A percentile compares a stretch with the other conserved stretches of the same genome.
phyloP scores from a whole-genome alignment of 1,284 basidiomycete species.

The Cryptococcus sp. region DNA sequence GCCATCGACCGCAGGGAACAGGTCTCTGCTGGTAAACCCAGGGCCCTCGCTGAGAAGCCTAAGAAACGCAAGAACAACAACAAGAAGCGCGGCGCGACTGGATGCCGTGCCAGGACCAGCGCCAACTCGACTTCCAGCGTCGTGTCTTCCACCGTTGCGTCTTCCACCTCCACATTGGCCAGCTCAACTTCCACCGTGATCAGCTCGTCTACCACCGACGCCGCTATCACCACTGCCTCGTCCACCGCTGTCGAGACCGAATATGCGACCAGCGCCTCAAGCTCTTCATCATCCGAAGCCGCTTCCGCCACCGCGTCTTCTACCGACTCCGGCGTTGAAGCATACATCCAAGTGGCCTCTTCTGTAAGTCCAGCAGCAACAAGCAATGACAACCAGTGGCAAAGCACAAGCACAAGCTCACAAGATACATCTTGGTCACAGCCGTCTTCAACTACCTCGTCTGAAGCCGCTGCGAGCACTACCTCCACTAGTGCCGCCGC shows the following conservation, averaged over 20 bases:
- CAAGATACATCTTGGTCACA: too few species aligned
- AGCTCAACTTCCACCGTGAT: slow-evolving; percentile 9
- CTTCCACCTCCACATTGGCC: slow-evolving; percentile 12
- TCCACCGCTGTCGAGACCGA: slow-evolving; percentile 9
- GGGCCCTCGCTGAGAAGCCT: slow-evolving; percentile 14
- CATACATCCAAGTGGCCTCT: slow-evolving; percentile 14
- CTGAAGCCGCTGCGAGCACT: slow-evolving; percentile 4
- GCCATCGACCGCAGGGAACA: slow-evolving; percentile 22
- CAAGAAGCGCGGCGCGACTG: slow-evolving; percentile 20
- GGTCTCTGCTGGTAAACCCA: slow-evolving; percentile 12
- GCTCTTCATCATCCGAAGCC: slow-evolving; percentile 11
- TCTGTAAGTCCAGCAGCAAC: background rate
- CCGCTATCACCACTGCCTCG: slow-evolving; percentile 5
- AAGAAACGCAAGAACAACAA: slow-evolving; percentile 15
- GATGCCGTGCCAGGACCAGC: slow-evolving; percentile 13
- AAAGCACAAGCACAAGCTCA: too few species aligned
- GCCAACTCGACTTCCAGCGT: slow-evolving; percentile 1
- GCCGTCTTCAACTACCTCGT: background rate
- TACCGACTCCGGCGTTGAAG: slow-evolving; percentile 13
- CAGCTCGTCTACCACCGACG: slow-evolving; percentile 6
- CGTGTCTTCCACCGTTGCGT: slow-evolving; percentile 7
- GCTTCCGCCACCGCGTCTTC: slow-evolving; percentile 12
- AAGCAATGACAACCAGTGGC: too few species aligned
- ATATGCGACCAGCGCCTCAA: background rate
- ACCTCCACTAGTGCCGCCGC: slow-evolving; percentile 12